Base-by-base conservation (phyloP, 176 grass and related monocot genomes). In the Carex littledalei region DNA sequence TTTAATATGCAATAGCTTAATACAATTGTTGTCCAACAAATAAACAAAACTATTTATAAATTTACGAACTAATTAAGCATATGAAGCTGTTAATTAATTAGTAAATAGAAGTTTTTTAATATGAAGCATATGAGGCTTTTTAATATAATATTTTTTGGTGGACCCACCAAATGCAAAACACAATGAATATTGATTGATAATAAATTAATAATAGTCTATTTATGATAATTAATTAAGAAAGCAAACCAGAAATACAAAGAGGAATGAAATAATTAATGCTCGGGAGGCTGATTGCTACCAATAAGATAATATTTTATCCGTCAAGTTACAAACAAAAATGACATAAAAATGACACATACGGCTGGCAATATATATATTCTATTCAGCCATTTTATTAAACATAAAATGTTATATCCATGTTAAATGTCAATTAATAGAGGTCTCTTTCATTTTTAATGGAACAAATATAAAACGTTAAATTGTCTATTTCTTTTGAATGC, bases 371-470 rank as follows among this genome's bases (percentile, higher is more conserved):
- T 26, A 26, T 26, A 26, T 26, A 26, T 26, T 26, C 24, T 26
- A 26, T 26, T 26, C 24, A 26, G 24, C 24, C 24, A 26, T 26
- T 26, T 26, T 26, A 26, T 41, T 41, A 41, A 41, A 41, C 24
- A 26, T 45, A 45, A 45, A 45, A 45, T 45, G 43, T 45, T 45
- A 45, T 45, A 45, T 17, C 16, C 16, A 58, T 58, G 56, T 17
- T 58, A 6, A 57, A 58, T 58, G 62, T 65, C 72, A 53, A 53
- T 77, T 77, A 61, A 80, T 62, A 62, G 55, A 62, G 53, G 79
- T 81, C 17, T 13, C 79, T 43, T 81, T 81, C 79, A 45, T 1
- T 54, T 31, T 54, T 31, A 77, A 55, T 77, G 22, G 54, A 55
- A 55, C 49, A 55, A 77, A 12, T 55, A 55, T 31, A 8, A 29